Conservation (phyloP, 306 rosid genomes). For the Comarum palustre region DNA sequence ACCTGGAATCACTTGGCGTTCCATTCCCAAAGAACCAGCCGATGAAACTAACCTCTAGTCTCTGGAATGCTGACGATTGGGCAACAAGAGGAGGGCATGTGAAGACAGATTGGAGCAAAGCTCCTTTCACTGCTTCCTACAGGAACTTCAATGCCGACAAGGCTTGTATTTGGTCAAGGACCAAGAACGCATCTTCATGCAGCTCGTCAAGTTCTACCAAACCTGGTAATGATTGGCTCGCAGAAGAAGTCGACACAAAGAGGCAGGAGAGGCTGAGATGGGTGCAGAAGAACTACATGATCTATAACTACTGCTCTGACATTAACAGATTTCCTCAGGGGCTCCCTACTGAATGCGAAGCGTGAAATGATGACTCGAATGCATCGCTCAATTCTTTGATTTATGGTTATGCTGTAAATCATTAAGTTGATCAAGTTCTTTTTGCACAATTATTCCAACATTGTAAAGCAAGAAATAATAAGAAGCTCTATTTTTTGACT, state of each 20-base stretch:
- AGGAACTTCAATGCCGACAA: conserved; percentile 52
- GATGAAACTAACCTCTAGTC: conserved; percentile 57
- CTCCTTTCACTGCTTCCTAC: conserved; percentile 60
- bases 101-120: conserved; percentile 60
- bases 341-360: conserved; percentile 45
- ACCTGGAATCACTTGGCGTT: conserved; percentile 49
- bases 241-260: conserved; percentile 40
- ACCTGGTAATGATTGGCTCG: conserved; percentile 38
- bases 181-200: conserved; percentile 42
- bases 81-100: conserved; percentile 78
- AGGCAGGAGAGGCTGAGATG: conserved; percentile 36
- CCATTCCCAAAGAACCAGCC: conserved; percentile 55
- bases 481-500: too few species aligned
- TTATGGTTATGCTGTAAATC: neutral
- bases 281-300: conserved; percentile 62
- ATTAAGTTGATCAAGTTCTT: too few species aligned
- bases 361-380: neutral
- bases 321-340: conserved; percentile 55
- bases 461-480: too few species aligned
- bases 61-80: conserved; percentile 87
- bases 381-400: neutral
- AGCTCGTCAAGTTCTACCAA: conserved; percentile 16
- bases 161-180: conserved; percentile 43
- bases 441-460: too few species aligned
- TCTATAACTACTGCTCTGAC: conserved; percentile 59